These are phyloP conservation scores for Hypoxylon sp. DNA, from an alignment of 2,329 filamentous ascomycete genomes.

Conservation along the genomic window DNA sequence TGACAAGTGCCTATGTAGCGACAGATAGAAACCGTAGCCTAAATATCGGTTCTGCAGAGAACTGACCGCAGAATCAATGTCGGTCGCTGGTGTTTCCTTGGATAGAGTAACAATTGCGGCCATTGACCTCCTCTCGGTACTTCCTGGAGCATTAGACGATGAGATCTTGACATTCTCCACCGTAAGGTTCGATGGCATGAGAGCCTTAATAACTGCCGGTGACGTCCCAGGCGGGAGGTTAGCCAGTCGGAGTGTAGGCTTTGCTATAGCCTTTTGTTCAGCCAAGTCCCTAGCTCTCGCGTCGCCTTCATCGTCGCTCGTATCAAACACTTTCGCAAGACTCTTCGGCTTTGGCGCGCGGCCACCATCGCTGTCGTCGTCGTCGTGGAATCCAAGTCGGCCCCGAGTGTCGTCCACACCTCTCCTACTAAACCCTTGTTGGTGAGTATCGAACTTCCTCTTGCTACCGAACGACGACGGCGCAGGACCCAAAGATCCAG, in stretches of 20 bases:
- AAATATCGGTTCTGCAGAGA: conserved; percentile 86
- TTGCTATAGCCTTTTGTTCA: conserved; percentile 72
- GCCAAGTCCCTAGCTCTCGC: conserved; percentile 61
- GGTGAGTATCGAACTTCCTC: conserved; percentile 65
- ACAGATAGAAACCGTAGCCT: conserved; percentile 86
- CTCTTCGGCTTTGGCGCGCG: conserved; percentile 64
- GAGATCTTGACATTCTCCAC: conserved; percentile 83
- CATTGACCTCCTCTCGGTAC: conserved; percentile 77
- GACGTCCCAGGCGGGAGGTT: conserved; percentile 74
- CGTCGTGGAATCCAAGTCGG: conserved; percentile 59
- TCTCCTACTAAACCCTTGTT: conserved; percentile 55
- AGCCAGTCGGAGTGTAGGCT: conserved; percentile 73
- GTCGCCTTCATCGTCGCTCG: conserved; percentile 72
- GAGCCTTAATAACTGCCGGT: conserved; percentile 70
- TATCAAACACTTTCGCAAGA: conserved; percentile 80
- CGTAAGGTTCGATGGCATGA: conserved; percentile 71
- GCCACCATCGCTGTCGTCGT: conserved; percentile 47
- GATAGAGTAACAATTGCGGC: conserved; percentile 86
- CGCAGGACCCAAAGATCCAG: conserved; percentile 71
- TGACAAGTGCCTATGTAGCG: conserved; percentile 85
- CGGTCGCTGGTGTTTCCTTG: conserved; percentile 83
- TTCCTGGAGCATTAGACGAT: conserved; percentile 65
- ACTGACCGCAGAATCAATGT: conserved; percentile 86
- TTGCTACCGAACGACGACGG: conserved; percentile 68
- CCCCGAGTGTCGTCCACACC: conserved; percentile 53